Base-by-base conservation (phyloP, 2,329 filamentous ascomycete species). In the Pseudomassariella vexata region DNA sequence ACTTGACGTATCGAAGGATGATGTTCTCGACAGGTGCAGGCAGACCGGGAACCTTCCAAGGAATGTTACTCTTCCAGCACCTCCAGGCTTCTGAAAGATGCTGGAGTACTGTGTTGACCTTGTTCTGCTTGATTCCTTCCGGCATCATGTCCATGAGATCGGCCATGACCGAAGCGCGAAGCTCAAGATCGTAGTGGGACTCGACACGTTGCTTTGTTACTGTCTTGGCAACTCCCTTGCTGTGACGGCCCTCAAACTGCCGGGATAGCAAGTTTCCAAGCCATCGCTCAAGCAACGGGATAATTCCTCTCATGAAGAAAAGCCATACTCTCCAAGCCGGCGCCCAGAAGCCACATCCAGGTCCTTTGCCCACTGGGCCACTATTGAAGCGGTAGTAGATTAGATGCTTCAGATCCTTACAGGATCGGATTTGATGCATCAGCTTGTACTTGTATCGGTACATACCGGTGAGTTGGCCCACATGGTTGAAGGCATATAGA, bases 131-230 rank as follows among this genome's bases (percentile, higher is more conserved):
- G 66, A 98, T 96, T 45, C 92, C 92, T 57, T 98, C 94, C 0
- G 92, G 92, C 92, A 98, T 98, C 94, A 98, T 98, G 53, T 98
- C 92, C 85, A 95, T 95, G 30, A 98, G 69, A 62, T 98, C 92
- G 26, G 90, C 88, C 90, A 98, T 98, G 44, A 98, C 92, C 1
- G 92, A 95, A 11, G 94, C 94, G 51, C 92, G 86, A 30, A 98
- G 79, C 62, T 98, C 92, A 35, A 98, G 72, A 62, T 98, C 92
- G 53, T 95, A 98, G 56, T 98, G 94, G 16, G 92, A 96, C 55
- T 98, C 92, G 5, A 98, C 92, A 64, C 92, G 86, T 63, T 98
- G 92, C 65, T 98, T 98, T 4, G 92, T 98, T 21, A 98, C 92
- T 1, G 92, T 98, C 71, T 98, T 98, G 20, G 92, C 92, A 25